phyloP scores from a whole-genome alignment of 495 filamentous ascomycete species.

The Penicillium arizonense region DNA sequence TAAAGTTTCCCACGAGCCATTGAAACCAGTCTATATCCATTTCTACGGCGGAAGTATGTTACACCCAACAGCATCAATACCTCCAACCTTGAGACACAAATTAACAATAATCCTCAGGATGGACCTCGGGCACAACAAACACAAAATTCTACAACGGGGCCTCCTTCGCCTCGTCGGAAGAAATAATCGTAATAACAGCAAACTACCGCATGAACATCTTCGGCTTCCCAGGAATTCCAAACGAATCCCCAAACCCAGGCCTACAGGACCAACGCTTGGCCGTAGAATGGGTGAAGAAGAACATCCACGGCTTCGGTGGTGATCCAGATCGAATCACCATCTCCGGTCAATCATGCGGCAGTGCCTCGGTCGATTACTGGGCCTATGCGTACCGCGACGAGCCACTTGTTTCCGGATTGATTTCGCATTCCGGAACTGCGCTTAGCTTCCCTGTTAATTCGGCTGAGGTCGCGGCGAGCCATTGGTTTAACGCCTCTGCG shows the following conservation, averaged over 20 bases:
- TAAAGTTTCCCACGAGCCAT: conserved; percentile 8
- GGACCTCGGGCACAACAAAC: conserved; percentile 13
- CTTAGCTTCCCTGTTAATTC: conserved; percentile 38
- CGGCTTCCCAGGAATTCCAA: conserved; percentile 48
- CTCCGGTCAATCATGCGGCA: conserved; percentile 52
- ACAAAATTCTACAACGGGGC: conserved; percentile 41
- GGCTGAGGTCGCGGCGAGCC: conserved; percentile 10
- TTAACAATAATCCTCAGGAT: neutral
- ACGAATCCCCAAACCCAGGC: conserved; percentile 33
- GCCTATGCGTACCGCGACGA: conserved; percentile 43
- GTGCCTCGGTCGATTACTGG: conserved; percentile 50
- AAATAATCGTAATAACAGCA: conserved; percentile 44
- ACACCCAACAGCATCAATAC: no score
- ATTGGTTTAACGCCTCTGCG: conserved; percentile 40
- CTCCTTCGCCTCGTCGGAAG: conserved; percentile 32
- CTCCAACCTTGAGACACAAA: no score
- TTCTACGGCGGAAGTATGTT: conserved; percentile 40
- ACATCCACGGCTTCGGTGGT: conserved; percentile 55
- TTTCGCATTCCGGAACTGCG: conserved; percentile 54
- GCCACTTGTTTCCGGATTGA: conserved; percentile 43
- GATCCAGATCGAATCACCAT: conserved; percentile 53
- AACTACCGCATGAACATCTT: conserved; percentile 53
- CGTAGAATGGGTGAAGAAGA: conserved; percentile 58
- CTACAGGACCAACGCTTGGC: conserved; percentile 46
- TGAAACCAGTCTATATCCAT: conserved; percentile 34